Conservation (phyloP, 2,329 filamentous ascomycete genomes). For the Hypoxylon sp. region DNA sequence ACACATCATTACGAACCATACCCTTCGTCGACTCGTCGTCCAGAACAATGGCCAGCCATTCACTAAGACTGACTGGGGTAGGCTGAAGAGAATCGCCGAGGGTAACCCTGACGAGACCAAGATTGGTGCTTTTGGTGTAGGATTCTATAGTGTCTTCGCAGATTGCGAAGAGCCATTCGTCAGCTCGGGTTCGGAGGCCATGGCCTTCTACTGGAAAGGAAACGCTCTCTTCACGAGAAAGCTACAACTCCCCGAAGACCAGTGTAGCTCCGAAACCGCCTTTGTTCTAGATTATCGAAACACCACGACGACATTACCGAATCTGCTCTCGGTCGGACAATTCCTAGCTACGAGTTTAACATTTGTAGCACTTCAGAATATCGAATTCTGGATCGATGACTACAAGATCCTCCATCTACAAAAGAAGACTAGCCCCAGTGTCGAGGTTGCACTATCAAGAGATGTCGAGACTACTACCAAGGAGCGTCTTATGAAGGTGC, state of each 20-base stretch:
- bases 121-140: constrained; percentile 97
- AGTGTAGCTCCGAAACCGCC: constrained; percentile 81
- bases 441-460: constrained; percentile 79
- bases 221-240: constrained; percentile 95
- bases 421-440: constrained; percentile 88
- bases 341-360: constrained; percentile 96
- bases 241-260: constrained; percentile 77
- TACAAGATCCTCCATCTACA: constrained; percentile 82
- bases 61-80: constrained; percentile 89
- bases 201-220: constrained; percentile 99
- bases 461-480: constrained; percentile 87
- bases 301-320: constrained; percentile 86
- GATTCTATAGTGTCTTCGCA: constrained; percentile 98
- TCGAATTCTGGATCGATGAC: constrained; percentile 93
- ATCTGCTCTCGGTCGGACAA: constrained; percentile 87
- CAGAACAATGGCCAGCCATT: constrained; percentile 94
- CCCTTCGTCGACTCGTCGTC: constrained; percentile 87
- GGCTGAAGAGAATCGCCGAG: constrained; percentile 97
- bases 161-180: constrained; percentile 99
- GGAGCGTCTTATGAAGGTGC: constrained; percentile 90
- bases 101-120: constrained; percentile 99
- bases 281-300: constrained; percentile 97
- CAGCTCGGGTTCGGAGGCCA: constrained; percentile 90
- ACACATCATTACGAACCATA: constrained; percentile 88
- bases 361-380: constrained; percentile 88